Evolutionary conservation across 2,329 filamentous ascomycete species (phyloP), one percentile per base, ranked within the genome.

Genomic region (Fusarium euwallaceae): DNA sequence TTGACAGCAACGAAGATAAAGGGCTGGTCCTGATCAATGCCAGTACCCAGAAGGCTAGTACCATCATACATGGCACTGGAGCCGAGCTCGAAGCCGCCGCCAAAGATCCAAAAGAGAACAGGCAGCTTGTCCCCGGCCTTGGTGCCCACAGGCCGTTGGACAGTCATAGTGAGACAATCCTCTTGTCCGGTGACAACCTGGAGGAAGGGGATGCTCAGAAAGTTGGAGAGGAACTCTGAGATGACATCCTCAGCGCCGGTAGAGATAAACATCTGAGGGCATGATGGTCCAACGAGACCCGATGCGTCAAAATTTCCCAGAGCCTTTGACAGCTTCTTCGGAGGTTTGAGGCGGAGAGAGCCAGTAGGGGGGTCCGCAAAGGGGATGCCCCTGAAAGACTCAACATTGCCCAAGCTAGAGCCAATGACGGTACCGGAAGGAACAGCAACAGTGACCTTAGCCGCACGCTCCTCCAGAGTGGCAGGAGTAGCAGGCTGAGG

Each of bases 1-100:
- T 95, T 95, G 78, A 95, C 90, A 0, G 92, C 89, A 0, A 96
- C 93, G 64, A 92, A 94, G 56, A 97, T 83, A 71, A 96, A 91
- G 0, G 92, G 91, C 82, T 82, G 81, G 1, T 75, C 55, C 62
- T 83, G 81, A 4, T 78, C 69, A 41, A 89, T 79, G 4, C 86
- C 88, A 17, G 84, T 83, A 1, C 78, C 63, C 1, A 92, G 75
- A 12, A 90, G 82, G 48, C 82, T 82, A 5, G 84, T 81, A 5
- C 82, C 88, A 69, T 91, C 88, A 73, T 91, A 92, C 81, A 86
- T 87, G 66, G 79, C 81, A 66, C 81, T 87, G 67, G 81, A 87
- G 27, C 87, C 88, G 7, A 90, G 81, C 79, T 90, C 86, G 67
- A 92, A 92, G 9, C 89, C 92, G 41, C 92, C 92, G 0, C 92